Evolutionary conservation across 805 yeast species (phyloP), one percentile per base, ranked within the genome.

Genomic region (Wickerhamomyces chambardii): DNA sequence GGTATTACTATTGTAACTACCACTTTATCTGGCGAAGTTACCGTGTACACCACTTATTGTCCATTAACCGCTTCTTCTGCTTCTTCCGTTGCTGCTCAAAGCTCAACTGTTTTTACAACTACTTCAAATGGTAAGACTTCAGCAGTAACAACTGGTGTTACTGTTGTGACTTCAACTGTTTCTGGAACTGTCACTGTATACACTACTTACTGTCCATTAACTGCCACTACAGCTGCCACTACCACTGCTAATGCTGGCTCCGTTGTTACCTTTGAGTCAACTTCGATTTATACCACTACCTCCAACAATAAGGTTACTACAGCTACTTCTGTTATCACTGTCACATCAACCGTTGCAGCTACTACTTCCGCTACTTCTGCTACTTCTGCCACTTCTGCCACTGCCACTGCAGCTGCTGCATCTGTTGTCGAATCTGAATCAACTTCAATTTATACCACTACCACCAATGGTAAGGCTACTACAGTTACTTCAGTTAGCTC

Each of bases 31-130:
- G 59, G 66, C 14, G 39, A 41, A 4, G 53, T 34, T 30, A 68
- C 68, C 11, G 48, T 49, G 15, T 70, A 58, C 55, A 61, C 68
- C 14, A 63, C 68, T 6, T 62, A 60, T 51, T 62, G 67, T 41
- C 68, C 69, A 28, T 38, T 53, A 26, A 47, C 55, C 28, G 43
- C 50, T 29, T 42, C 10, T 21, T 26, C 39, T 15, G 18, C 8
- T 15, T 8, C 10, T 19, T 19, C 22, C 9, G 42, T 43, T 11
- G 40, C 47, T 6, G 29, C 36, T 5, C 42, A 46, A 1, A 30
- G 43, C 14, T 50, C 54, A 14, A 38, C 53, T 31, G 46, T 55
- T 35, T 30, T 45, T 16, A 36, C 16, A 9, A 38, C 39, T 24
- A 24, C 26, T 24, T 5, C 26, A 9, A 12, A 10, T 24, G 12